Percentiles rank a stretch among this genome's conserved stretches.
Evolutionary conservation across 768 basidiomycete species (phyloP).

Genomic region (Kwoniella sp.): DNA sequence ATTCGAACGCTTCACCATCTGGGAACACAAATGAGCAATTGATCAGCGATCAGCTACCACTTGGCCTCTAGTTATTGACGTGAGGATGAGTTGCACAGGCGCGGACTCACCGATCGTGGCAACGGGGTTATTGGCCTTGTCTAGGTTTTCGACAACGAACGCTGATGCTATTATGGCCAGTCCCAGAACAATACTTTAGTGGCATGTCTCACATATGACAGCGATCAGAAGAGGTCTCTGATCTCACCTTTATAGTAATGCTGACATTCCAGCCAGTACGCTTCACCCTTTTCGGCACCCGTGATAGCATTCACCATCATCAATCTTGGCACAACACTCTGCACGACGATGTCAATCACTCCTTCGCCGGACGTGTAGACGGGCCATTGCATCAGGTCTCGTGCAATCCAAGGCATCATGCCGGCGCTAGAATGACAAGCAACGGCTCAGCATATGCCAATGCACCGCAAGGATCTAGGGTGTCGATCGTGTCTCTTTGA

Average conservation of each 20-base stretch:
- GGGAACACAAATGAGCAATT: background rate
- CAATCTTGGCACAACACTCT: conserved; percentile 45
- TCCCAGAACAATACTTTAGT: conserved; percentile 4
- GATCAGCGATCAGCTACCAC: conserved; percentile 4
- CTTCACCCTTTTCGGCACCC: conserved; percentile 49
- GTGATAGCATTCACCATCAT: conserved; percentile 47
- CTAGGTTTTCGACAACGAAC: conserved; percentile 46
- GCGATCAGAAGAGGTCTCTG: background rate
- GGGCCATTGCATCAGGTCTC: conserved; percentile 56
- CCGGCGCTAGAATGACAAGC: conserved; percentile 31
- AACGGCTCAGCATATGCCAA: background rate
- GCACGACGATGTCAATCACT: conserved; percentile 53
- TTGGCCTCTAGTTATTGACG: background rate
- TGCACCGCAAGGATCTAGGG: background rate
- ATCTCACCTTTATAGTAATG: conserved; percentile 53
- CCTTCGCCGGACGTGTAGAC: conserved; percentile 51
- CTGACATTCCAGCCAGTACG: conserved; percentile 52
- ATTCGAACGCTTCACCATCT: conserved; percentile 54
- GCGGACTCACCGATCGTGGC: conserved; percentile 47
- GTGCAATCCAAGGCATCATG: conserved; percentile 44
- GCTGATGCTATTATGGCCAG: conserved; percentile 41
- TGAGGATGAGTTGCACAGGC: background rate
- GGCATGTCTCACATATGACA: background rate
- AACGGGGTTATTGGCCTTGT: conserved; percentile 33
- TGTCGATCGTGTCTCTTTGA: background rate